phyloP scores from a whole-genome alignment of 169 alveolate species.

The Condylostoma magnum region DNA sequence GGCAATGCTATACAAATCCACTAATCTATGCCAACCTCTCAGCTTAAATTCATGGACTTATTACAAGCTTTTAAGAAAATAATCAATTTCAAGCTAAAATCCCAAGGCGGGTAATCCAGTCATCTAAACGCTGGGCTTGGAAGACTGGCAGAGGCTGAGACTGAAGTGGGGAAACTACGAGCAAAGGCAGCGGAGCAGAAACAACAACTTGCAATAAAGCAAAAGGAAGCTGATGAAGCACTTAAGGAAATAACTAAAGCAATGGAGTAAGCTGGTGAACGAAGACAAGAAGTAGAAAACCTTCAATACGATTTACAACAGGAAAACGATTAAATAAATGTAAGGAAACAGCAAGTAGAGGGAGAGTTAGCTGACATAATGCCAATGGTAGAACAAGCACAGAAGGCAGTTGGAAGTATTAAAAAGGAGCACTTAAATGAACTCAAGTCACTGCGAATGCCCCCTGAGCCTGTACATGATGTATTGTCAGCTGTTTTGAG shows the following conservation, averaged over 20 bases:
- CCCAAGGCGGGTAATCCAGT: constrained; percentile 42
- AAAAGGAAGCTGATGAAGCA: constrained; percentile 88
- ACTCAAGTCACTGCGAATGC: constrained; percentile 84
- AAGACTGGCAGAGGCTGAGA: constrained; percentile 87
- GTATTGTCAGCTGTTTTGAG: constrained; percentile 88
- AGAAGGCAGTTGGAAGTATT: constrained; percentile 85
- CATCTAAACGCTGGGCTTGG: constrained; percentile 85
- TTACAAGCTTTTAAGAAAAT: constrained; percentile 21
- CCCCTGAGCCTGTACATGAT: constrained; percentile 91
- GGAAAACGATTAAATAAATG: constrained; percentile 78
- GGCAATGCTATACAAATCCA: constrained; percentile 49
- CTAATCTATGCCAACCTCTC: constrained; percentile 51
- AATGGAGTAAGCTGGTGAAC: constrained; percentile 83
- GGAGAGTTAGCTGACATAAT: constrained; percentile 82
- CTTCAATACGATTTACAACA: constrained; percentile 65
- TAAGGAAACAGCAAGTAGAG: constrained; percentile 79
- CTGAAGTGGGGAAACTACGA: constrained; percentile 80
- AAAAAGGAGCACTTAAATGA: constrained; percentile 82
- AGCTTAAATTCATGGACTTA: constrained; percentile 67
- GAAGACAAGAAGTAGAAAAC: constrained; percentile 82
- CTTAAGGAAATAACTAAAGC: constrained; percentile 80
- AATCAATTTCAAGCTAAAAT: neutral
- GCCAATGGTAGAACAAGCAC: constrained; percentile 90
- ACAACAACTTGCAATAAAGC: constrained; percentile 73
- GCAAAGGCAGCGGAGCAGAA: constrained; percentile 80